Percentiles rank a stretch among this genome's conserved stretches.
Evolutionary conservation across 495 filamentous ascomycete species (phyloP).

Genomic region (Staphylotrichum longicolle): DNA sequence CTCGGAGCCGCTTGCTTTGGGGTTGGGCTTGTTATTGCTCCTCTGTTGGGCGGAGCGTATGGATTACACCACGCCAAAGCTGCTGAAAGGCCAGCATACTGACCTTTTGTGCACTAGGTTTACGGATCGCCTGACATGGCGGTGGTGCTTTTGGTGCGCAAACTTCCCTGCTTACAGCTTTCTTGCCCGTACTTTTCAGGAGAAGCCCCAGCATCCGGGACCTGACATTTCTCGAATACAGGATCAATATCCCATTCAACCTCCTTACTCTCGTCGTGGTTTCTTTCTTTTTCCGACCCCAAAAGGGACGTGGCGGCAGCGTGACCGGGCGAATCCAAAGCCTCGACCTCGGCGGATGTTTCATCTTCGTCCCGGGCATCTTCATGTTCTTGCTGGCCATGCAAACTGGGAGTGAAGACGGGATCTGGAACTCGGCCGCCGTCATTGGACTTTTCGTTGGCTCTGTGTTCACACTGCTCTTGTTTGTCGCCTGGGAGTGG

Average conservation of each 20-base stretch:
- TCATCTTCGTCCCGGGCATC: constrained; percentile 37
- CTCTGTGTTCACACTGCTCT: constrained; percentile 32
- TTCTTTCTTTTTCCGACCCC: constrained; percentile 11
- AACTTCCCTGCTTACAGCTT: neutral
- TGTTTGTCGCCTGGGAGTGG: constrained; percentile 48
- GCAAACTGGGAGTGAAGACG: constrained; percentile 45
- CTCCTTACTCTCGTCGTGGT: constrained; percentile 12
- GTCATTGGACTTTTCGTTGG: constrained; percentile 50
- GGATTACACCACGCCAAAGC: too few species aligned
- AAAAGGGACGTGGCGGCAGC: neutral
- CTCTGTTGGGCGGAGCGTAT: constrained; percentile 37
- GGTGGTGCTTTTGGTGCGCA: constrained; percentile 56
- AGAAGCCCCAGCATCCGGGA: too few species aligned
- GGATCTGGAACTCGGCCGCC: constrained; percentile 46
- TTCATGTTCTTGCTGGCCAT: constrained; percentile 54
- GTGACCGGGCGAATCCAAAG: constrained; percentile 23
- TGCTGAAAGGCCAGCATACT: too few species aligned
- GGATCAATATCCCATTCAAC: constrained; percentile 21
- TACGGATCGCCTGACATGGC: constrained; percentile 48
- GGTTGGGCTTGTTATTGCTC: constrained; percentile 38
- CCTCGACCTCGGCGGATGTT: constrained; percentile 29
- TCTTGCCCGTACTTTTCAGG: too few species aligned
- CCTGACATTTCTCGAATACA: neutral
- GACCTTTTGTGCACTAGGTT: too few species aligned
- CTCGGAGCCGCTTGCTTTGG: constrained; percentile 27